Conservation (phyloP, 257 asterid genomes). For the Ajuga chamaepitys region DNA sequence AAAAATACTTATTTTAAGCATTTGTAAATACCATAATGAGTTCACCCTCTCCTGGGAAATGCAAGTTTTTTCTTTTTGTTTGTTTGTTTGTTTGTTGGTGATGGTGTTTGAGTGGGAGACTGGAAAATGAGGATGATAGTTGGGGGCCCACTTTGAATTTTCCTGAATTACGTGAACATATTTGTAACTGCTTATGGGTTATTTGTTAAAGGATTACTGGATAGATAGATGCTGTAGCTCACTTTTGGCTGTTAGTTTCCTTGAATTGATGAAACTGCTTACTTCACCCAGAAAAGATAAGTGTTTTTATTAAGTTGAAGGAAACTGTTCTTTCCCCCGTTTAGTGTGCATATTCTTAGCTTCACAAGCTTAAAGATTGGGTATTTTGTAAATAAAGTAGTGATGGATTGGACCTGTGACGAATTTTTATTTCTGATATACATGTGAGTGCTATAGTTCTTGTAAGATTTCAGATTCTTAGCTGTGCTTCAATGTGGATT, state of each 20-base stretch:
- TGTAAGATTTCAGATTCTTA: background rate
- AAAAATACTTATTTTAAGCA: too few relatives aligned
- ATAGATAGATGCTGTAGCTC: conserved; percentile 16
- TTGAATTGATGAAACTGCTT: background rate
- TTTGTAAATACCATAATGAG: too few relatives aligned
- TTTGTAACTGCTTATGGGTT: conserved; percentile 8
- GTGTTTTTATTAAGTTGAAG: background rate
- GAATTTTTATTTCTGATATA: background rate
- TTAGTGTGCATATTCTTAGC: background rate
- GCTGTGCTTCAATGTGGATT: background rate
- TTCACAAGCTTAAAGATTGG: background rate
- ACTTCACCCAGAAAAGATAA: background rate
- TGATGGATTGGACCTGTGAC: background rate
- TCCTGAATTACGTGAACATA: conserved; percentile 16
- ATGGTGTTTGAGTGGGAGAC: conserved; percentile 8
- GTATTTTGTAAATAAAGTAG: background rate
- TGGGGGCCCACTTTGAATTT: conserved; percentile 28
- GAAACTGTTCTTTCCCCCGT: background rate
- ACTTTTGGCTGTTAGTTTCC: conserved; percentile 12
- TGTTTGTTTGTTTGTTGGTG: background rate
- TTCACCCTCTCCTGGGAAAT: background rate
- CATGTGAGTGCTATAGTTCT: background rate
- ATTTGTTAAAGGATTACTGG: background rate
- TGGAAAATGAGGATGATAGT: conserved; percentile 15
- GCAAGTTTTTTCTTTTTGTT: background rate